Evolutionary conservation across 306 rosid genomes (phyloP).

Genomic region (Castanea sativa): DNA sequence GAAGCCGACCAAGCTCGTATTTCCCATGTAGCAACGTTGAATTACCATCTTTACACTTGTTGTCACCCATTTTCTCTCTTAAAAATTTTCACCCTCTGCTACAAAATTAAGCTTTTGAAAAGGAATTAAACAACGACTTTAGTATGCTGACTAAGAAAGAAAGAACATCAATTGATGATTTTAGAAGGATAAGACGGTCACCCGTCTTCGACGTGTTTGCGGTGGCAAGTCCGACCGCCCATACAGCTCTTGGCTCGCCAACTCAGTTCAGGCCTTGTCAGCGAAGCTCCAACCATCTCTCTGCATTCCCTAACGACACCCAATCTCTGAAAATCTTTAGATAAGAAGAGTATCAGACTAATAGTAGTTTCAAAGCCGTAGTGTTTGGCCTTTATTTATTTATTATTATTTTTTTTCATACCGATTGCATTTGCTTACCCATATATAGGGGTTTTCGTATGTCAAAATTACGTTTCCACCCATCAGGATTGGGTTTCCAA

Average conservation of each 20-base stretch:
- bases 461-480: no score
- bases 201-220: conserved; percentile 99
- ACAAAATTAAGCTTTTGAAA: background rate
- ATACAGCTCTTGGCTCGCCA: conserved; percentile 31
- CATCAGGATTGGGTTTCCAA: no score
- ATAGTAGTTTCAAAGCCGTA: no score
- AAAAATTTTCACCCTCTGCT: background rate
- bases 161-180: background rate
- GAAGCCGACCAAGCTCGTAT: conserved; percentile 83
- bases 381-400: no score
- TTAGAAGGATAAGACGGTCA: conserved; percentile 20
- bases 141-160: background rate
- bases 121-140: no score
- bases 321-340: no score
- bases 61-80: conserved; percentile 29
- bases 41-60: conserved; percentile 12
- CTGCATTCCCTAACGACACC: conserved; percentile 61
- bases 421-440: no score
- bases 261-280: conserved; percentile 37
- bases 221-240: conserved; percentile 87
- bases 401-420: no score
- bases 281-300: conserved; percentile 61
- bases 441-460: no score
- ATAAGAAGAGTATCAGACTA: no score
- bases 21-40: conserved; percentile 78